Conservation (phyloP, 305 asterid genomes). For the Fraxinus sp. region DNA sequence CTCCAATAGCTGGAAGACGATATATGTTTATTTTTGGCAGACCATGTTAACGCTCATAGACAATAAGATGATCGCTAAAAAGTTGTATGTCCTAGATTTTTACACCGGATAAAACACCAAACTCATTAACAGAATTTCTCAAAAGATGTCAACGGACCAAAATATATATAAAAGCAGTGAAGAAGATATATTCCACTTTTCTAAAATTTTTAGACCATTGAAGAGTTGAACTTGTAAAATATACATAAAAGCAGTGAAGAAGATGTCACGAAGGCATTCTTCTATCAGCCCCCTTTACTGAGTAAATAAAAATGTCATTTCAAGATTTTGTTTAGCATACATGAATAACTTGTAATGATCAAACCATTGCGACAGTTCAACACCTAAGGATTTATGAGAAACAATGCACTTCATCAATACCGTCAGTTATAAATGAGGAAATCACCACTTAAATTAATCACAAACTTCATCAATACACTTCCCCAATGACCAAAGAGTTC, state of each 20-base stretch:
- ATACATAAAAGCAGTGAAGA: no score
- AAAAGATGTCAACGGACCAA: neutral
- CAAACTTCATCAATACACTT: conserved; percentile 8
- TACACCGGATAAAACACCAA: conserved; percentile 54
- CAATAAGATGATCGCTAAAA: conserved; percentile 72
- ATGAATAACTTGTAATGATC: neutral
- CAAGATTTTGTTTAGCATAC: conserved; percentile 1
- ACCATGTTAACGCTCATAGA: conserved; percentile 80
- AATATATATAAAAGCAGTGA: neutral
- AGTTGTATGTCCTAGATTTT: conserved; percentile 76
- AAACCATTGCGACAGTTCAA: neutral
- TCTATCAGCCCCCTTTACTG: conserved; percentile 44
- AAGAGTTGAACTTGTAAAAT: conserved; percentile 16
- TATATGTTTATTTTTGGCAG: conserved; percentile 62
- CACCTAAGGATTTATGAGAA: neutral
- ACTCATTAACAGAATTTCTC: conserved; percentile 21
- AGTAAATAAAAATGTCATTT: neutral
- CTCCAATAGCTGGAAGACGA: conserved; percentile 70
- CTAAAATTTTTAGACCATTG: conserved; percentile 12
- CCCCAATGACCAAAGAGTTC: conserved; percentile 7
- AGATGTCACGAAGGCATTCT: no score
- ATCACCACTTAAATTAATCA: conserved; percentile 20
- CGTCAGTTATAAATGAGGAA: conserved; percentile 18
- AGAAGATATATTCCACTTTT: conserved; percentile 7
- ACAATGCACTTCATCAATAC: conserved; percentile 31